Evolutionary conservation across 2,329 filamentous ascomycete genomes (phyloP).

Genomic region (Scedosporium apiospermum): DNA sequence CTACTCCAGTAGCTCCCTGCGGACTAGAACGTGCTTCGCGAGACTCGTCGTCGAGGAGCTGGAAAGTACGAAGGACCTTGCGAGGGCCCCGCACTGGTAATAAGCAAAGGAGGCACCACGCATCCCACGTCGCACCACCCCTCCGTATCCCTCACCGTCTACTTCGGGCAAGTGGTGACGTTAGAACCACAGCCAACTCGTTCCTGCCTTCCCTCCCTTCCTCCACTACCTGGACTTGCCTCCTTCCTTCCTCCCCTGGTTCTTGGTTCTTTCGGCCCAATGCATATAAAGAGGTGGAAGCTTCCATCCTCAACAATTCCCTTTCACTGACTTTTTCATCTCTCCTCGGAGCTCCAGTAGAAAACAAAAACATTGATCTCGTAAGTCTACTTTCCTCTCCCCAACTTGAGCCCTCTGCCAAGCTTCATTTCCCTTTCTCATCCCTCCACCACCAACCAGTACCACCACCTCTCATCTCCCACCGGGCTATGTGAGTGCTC

Average conservation of each 20-base stretch:
- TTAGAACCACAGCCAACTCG: neutral
- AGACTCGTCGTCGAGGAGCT: neutral
- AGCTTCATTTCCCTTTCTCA: slow-evolving; percentile 1
- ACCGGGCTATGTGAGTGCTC: too few species aligned
- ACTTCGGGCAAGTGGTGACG: slow-evolving; percentile 1
- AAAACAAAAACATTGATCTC: neutral
- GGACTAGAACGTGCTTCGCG: neutral
- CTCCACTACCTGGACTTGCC: neutral
- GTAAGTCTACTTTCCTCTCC: neutral
- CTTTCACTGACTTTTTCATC: neutral
- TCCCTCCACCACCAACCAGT: neutral
- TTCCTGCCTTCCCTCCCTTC: neutral
- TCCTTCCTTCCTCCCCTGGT: neutral
- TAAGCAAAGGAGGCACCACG: neutral
- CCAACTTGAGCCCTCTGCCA: slow-evolving; percentile 1
- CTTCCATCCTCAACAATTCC: neutral
- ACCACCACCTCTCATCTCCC: neutral
- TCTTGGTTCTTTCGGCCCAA: neutral
- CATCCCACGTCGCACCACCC: slow-evolving; percentile 2
- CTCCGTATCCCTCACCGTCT: neutral
- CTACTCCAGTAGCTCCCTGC: neutral
- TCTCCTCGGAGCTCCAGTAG: neutral
- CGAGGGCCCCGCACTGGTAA: neutral
- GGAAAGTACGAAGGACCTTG: neutral
- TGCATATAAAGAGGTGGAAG: slow-evolving; percentile 4